These are phyloP conservation scores for Eucalyptus microcorys DNA, from an alignment of 345 rosid species.

Conservation along the genomic window DNA sequence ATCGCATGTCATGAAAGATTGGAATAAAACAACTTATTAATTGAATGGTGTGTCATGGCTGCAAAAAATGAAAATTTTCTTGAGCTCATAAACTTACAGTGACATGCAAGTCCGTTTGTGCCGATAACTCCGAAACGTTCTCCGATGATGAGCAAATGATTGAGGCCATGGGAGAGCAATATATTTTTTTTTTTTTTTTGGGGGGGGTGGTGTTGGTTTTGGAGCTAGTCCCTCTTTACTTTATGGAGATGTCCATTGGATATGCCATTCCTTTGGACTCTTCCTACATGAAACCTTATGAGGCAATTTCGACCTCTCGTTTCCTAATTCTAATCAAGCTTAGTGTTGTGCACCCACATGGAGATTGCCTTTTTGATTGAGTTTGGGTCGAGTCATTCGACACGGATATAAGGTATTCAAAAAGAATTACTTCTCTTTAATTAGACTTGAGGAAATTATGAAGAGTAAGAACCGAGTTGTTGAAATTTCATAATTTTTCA, in stretches of 20 bases:
- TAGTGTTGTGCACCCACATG: fast-evolving
- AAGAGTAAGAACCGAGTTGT: not conserved
- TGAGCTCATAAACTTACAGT: not conserved
- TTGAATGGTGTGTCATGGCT: not conserved
- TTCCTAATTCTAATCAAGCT: not conserved
- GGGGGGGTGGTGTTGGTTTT: too few species aligned
- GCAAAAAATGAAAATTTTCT: not conserved
- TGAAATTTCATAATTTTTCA: not conserved
- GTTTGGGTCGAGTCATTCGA: not conserved
- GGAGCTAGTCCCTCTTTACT: not conserved
- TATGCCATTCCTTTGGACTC: not conserved
- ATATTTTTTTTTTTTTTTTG: too few species aligned
- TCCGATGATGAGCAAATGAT: not conserved
- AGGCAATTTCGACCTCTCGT: not conserved
- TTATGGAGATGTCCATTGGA: not conserved
- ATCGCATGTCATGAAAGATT: not conserved
- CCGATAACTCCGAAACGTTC: not conserved
- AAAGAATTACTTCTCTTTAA: not conserved
- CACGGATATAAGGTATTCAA: not conserved
- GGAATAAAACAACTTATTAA: not conserved
- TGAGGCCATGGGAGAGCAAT: not conserved
- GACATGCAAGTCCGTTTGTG: not conserved
- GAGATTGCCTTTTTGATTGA: not conserved
- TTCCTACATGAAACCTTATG: not conserved
- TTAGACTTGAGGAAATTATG: not conserved